Conservation (phyloP, 441 rosid genomes). For the Lagerstroemia fauriei region DNA sequence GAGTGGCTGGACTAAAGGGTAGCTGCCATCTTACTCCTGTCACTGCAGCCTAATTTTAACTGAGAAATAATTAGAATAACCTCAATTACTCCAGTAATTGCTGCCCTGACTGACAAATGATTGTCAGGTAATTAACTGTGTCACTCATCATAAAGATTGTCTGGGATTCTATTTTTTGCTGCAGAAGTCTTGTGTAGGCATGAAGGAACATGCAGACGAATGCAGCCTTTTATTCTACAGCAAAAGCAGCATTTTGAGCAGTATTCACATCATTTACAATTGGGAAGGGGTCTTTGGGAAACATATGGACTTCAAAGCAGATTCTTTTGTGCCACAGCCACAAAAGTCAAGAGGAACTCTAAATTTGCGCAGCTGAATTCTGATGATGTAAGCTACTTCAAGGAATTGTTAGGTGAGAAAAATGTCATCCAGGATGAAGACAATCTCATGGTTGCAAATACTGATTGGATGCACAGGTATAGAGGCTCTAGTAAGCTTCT, state of each 20-base stretch:
- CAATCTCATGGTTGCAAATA: constrained; percentile 61
- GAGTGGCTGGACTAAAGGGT: too few species aligned
- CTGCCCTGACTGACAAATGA: background rate
- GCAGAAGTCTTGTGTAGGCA: background rate
- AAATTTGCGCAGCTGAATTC: constrained; percentile 61
- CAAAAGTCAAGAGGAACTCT: constrained; percentile 50
- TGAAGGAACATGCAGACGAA: background rate
- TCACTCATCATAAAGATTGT: background rate
- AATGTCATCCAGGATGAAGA: constrained; percentile 78
- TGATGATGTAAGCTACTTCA: constrained; percentile 64
- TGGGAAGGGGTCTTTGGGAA: constrained; percentile 12
- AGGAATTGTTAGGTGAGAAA: constrained; percentile 63
- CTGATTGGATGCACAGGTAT: constrained; percentile 87
- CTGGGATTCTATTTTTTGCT: background rate
- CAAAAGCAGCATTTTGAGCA: background rate
- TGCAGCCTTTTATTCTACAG: background rate
- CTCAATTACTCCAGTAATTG: background rate
- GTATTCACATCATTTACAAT: background rate
- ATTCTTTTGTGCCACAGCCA: constrained; percentile 46
- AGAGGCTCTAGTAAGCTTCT: constrained; percentile 77
- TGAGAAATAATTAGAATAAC: background rate
- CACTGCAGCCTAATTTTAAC: background rate
- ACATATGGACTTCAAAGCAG: constrained; percentile 35
- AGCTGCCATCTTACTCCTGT: too few species aligned
- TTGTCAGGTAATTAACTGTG: background rate